Conservation (phyloP, 1,284 basidiomycete species). For the Hemileia vastatrix region DNA sequence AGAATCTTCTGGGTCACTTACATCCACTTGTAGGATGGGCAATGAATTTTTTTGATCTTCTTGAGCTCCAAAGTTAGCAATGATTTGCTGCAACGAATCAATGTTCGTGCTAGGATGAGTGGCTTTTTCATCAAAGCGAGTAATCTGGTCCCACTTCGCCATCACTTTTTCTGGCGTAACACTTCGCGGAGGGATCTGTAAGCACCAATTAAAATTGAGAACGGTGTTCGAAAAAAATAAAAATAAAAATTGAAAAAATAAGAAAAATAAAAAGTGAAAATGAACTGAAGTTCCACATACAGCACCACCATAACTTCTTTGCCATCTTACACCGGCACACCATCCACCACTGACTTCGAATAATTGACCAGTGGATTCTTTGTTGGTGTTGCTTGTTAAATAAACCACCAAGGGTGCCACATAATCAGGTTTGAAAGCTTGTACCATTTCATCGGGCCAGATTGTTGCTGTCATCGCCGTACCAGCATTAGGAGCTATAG, state of each 20-base stretch:
- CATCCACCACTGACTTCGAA: conserved; percentile 90
- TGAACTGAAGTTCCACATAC: conserved; percentile 5
- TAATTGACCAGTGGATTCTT: conserved; percentile 62
- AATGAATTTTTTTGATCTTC: conserved; percentile 51
- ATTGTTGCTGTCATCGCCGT: conserved; percentile 50
- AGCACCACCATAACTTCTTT: conserved; percentile 65
- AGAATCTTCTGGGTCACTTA: conserved; percentile 73
- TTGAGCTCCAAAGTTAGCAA: conserved; percentile 60
- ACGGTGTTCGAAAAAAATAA: conserved; percentile 32
- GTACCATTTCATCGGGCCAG: conserved; percentile 83
- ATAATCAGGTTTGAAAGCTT: conserved; percentile 90
- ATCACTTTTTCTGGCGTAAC: conserved; percentile 69
- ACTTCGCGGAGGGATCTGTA: conserved; percentile 63
- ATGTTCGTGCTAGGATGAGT: conserved; percentile 63
- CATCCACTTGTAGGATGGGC: conserved; percentile 48
- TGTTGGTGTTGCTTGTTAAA: conserved; percentile 70
- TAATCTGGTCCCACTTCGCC: conserved; percentile 68
- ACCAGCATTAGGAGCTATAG: conserved; percentile 78
- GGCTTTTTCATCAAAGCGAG: conserved; percentile 62
- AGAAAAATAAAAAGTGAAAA: background rate
- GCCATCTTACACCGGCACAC: conserved; percentile 87
- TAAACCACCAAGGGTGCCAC: conserved; percentile 86
- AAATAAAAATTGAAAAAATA: background rate
- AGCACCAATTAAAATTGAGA: background rate
- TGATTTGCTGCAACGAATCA: conserved; percentile 55